These are phyloP conservation scores for Fusarium brevicatenulatum DNA, from an alignment of 2,329 filamentous ascomycete species.

Conservation along the genomic window DNA sequence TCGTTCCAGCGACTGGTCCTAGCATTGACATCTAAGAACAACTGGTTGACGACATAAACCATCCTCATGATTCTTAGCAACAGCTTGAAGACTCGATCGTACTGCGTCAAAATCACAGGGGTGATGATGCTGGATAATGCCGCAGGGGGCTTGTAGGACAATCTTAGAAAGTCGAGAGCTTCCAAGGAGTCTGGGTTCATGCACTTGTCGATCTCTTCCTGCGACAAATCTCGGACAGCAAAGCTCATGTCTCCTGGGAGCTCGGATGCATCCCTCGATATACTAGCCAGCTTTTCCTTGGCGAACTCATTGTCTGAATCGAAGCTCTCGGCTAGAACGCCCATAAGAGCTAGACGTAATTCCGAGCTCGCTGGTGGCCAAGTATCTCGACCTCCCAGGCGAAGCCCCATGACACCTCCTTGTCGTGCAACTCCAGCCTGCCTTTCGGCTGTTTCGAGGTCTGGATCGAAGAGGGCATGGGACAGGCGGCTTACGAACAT, in stretches of 20 bases:
- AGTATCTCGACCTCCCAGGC: constrained; percentile 79
- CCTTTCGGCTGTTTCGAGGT: constrained; percentile 81
- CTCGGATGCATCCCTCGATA: constrained; percentile 46
- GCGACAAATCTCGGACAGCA: constrained; percentile 81
- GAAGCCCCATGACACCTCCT: constrained; percentile 81
- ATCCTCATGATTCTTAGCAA: constrained; percentile 82
- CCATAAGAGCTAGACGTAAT: constrained; percentile 87
- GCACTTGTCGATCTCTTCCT: constrained; percentile 82
- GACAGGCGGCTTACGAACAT: constrained; percentile 83
- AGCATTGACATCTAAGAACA: constrained; percentile 67
- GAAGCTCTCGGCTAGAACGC: constrained; percentile 82
- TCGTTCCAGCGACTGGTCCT: constrained; percentile 49
- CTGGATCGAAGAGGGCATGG: constrained; percentile 84
- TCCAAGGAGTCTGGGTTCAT: constrained; percentile 85
- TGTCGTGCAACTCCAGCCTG: constrained; percentile 74
- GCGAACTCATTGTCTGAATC: constrained; percentile 42
- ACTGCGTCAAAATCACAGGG: constrained; percentile 74
- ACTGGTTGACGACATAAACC: constrained; percentile 76
- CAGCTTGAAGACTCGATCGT: constrained; percentile 85
- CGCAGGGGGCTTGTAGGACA: constrained; percentile 83
- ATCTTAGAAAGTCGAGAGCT: constrained; percentile 90
- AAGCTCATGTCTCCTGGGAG: constrained; percentile 82
- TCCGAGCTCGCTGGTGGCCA: constrained; percentile 98
- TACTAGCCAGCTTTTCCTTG: constrained; percentile 42
- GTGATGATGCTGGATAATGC: constrained; percentile 81